A percentile compares a stretch with the other conserved stretches of the same genome.
Conservation (phyloP, 2,329 filamentous ascomycete species). For the Penicillium hordei region DNA sequence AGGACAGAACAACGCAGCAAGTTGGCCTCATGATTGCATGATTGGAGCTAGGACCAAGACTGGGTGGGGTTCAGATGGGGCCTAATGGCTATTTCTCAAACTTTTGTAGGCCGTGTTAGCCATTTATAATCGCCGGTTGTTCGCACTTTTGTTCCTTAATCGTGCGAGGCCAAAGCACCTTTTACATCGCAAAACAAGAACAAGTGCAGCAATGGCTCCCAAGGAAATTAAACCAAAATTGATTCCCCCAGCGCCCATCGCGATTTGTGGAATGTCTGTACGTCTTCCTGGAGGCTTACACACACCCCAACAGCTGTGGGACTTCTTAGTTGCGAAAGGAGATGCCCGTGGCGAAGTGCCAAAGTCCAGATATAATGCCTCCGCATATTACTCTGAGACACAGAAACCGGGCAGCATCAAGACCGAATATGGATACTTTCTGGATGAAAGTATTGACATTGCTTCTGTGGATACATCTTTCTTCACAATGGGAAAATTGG, state of each 20-base stretch:
- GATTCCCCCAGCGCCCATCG: constrained; percentile 3
- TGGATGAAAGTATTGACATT: constrained; percentile 24
- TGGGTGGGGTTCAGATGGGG: neutral
- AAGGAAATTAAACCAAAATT: neutral
- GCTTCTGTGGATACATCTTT: constrained; percentile 25
- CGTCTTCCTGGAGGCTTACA: constrained; percentile 17
- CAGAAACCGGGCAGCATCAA: constrained; percentile 3
- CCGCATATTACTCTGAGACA: constrained; percentile 20
- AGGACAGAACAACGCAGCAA: neutral
- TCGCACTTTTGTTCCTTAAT: neutral
- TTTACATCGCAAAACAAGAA: neutral
- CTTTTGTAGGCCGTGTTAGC: neutral
- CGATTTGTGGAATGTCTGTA: constrained; percentile 16
- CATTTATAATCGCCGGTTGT: neutral
- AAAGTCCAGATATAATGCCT: constrained; percentile 25
- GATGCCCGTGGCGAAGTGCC: constrained; percentile 20
- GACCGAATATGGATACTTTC: constrained; percentile 19
- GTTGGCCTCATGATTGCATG: neutral
- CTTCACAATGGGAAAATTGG: constrained; percentile 22
- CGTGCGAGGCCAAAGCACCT: neutral
- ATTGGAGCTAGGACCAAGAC: neutral
- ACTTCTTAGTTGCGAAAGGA: constrained; percentile 11
- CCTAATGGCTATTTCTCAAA: neutral
- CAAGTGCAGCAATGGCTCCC: neutral
- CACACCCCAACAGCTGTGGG: constrained; percentile 16